Conservation (phyloP, 495 filamentous ascomycete genomes). For the Aspergillus cristatus region DNA sequence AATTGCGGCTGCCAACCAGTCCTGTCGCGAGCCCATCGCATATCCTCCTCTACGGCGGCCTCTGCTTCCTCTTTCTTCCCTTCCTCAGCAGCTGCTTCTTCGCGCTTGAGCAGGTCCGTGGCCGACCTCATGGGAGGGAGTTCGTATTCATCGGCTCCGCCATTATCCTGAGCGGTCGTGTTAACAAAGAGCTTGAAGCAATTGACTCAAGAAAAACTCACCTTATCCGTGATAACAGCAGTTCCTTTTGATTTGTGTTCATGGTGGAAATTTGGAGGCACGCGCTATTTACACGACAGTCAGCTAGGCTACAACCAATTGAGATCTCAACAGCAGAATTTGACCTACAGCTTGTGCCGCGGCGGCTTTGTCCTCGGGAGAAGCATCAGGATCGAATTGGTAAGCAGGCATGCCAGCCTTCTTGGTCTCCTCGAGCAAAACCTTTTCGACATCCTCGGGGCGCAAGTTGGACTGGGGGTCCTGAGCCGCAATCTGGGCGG, state of each 20-base stretch:
- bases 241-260: constrained; percentile 56
- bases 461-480: constrained; percentile 60
- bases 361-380: constrained; percentile 72
- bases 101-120: constrained; percentile 41
- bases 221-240: constrained; percentile 64
- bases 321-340: too few species aligned
- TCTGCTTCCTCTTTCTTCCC: constrained; percentile 35
- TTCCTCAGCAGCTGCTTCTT: constrained; percentile 36
- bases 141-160: constrained; percentile 60
- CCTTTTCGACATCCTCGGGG: constrained; percentile 60
- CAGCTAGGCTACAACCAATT: constrained; percentile 6
- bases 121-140: constrained; percentile 67
- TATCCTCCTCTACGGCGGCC: constrained; percentile 39
- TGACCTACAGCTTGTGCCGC: constrained; percentile 70
- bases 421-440: constrained; percentile 63
- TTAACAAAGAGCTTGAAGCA: not conserved
- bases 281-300: constrained; percentile 31
- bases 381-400: constrained; percentile 81
- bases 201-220: constrained; percentile 19
- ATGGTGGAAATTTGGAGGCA: constrained; percentile 55
- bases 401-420: constrained; percentile 70
- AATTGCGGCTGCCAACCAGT: constrained; percentile 88
- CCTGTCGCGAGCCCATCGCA: constrained; percentile 56
- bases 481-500: constrained; percentile 42
- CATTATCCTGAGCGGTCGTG: constrained; percentile 44